Conservation (phyloP, 441 rosid species). For the Gossypium schwendimanii region DNA sequence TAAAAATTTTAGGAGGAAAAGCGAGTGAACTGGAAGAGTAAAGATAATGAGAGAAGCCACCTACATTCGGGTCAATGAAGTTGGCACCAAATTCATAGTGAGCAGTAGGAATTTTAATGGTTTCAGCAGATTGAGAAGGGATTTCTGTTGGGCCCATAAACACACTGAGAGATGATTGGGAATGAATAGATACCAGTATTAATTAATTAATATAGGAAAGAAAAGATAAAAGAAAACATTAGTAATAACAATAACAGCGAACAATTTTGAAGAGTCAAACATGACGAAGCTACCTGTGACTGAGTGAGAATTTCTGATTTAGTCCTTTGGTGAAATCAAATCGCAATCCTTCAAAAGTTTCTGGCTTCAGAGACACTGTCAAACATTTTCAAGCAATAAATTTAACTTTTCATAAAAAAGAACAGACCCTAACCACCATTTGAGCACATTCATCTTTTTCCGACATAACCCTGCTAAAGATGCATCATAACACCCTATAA, state of each 20-base stretch:
- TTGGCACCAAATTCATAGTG: constrained; percentile 91
- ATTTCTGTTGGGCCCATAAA: constrained; percentile 84
- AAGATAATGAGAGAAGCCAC: not conserved
- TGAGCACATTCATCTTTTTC: not conserved
- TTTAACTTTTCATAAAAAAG: not conserved
- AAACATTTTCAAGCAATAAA: constrained; percentile 18
- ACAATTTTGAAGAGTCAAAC: not conserved
- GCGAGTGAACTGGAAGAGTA: not conserved
- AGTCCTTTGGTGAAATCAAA: constrained; percentile 88
- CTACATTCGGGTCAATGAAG: constrained; percentile 67
- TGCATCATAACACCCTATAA: not conserved
- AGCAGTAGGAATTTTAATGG: constrained; percentile 77
- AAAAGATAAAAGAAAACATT: not conserved
- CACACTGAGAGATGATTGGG: constrained; percentile 41
- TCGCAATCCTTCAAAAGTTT: constrained; percentile 85
- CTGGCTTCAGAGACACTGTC: constrained; percentile 95
- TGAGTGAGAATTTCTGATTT: constrained; percentile 77
- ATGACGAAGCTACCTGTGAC: constrained; percentile 55
- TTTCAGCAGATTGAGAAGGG: constrained; percentile 81
- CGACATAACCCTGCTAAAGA: not conserved
- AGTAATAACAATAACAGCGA: not conserved
- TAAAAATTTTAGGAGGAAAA: not conserved
- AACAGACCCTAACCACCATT: not conserved
- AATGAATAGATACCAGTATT: constrained; percentile 4
- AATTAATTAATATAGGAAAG: not conserved